phyloP scores from a whole-genome alignment of 257 asterid species.

The Mentha longifolia region DNA sequence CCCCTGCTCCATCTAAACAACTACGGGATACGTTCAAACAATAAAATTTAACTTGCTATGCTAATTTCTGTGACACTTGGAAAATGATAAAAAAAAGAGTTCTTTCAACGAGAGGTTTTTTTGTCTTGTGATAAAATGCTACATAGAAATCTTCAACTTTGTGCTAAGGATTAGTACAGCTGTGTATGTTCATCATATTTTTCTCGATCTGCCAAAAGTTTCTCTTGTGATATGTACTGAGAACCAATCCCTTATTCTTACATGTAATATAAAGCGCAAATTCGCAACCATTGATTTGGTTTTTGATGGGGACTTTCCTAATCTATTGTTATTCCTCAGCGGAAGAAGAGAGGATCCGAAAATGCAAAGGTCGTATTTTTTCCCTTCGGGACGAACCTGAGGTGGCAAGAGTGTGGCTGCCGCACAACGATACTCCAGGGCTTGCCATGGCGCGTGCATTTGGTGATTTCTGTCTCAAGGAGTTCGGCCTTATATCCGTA shows the following conservation, averaged over 20 bases:
- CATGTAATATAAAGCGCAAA: not conserved
- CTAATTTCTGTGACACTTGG: no score
- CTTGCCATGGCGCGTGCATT: conserved; percentile 87
- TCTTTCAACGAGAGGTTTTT: not conserved
- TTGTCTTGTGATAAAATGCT: conserved; percentile 2
- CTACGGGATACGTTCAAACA: not conserved
- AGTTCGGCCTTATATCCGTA: conserved; percentile 71
- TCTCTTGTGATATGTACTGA: not conserved
- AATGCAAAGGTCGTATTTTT: conserved; percentile 74
- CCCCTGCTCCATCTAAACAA: not conserved
- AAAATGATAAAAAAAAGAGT: not conserved
- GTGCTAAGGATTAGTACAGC: not conserved
- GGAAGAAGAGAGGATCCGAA: conserved; percentile 68
- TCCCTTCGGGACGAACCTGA: conserved; percentile 72
- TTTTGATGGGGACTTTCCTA: not conserved
- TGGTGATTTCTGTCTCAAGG: conserved; percentile 83
- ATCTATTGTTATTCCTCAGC: conserved; percentile 39
- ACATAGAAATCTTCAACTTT: not conserved
- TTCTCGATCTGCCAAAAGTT: not conserved
- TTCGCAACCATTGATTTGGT: not conserved
- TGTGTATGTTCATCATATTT: not conserved
- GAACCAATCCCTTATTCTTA: not conserved
- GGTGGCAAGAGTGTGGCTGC: conserved; percentile 79
- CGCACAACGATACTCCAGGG: conserved; percentile 67
- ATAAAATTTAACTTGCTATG: not conserved